Base-by-base conservation (phyloP, 257 asterid genomes). In the Cordia subcordata region DNA sequence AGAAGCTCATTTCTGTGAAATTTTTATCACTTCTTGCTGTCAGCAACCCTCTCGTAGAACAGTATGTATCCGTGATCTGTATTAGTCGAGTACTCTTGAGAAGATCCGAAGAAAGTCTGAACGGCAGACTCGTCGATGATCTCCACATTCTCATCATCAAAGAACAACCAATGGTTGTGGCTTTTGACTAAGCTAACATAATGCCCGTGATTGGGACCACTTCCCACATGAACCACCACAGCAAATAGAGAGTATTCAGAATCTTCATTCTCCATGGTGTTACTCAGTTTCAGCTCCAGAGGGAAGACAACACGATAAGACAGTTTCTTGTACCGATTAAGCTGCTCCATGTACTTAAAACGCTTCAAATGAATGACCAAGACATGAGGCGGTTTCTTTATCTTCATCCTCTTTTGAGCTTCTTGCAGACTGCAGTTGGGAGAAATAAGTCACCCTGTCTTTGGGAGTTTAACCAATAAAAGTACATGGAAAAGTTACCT, bases 321-420 rank as follows among this genome's bases (percentile, higher is more conserved):
- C 63, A 86, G 40, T 70, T 86, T 86, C 64, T 81, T 86, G 81
- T 79, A 76, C 57, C 93, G 75, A n/a, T 79, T 79, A 49, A 79
- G 80, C 66, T 81, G 89, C 38, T 86, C 95, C 79, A 86, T 84
- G 85, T 75, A 86, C 72, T 86, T 86, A 84, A 86, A 86, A 33
- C 95, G 85, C 79, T 86, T 86, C 70, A 86, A 80, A 68, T 86
- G 95, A 62, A 86, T 86, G 59, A 86, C 95, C 39, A 86, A 77
- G 63, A 86, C 81, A 23, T 70, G 85, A 16, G 95, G 95, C 6
- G 90, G 79, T 62, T 74, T 84, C 79, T 86, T 86, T 54, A 86
- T 81, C 80, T 84, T 86, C 95, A 86, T 84, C 68, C 95, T 72
- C 77, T 86, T 86, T 53, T 86, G 93, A 38, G 95, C 95, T 74